Base-by-base conservation (phyloP, 805 yeast species). In the Starmerella asiatica region DNA sequence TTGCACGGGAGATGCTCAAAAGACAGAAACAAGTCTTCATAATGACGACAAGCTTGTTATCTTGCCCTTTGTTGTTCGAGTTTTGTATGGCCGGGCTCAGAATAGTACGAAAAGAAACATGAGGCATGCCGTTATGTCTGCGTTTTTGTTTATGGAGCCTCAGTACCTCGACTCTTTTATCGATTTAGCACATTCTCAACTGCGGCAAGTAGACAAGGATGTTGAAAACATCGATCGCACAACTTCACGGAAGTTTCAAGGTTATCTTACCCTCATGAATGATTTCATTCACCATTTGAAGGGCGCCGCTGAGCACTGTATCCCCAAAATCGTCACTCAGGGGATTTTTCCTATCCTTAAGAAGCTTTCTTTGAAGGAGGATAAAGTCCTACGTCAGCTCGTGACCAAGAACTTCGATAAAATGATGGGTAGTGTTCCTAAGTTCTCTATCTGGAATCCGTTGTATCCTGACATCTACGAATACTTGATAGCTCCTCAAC, bases 21-120 rank as follows among this genome's bases (percentile, higher is more conserved):
- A 74, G 7, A 65, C 61, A 3, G 61, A 60, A 15, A 50, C 44
- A 8, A 58, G 67, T 2, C 66, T 85, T 39, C 83, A 79, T 46
- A 67, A 64, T 6, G 64, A 64, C 3, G 96, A 91, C 54, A 62
- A 69, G 14, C 62, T 56, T 2, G 57, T 46, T 1, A 67, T 88
- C 2, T 71, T 84, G 71, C 91, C 93, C 1, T 53, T 81, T 23
- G 68, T 85, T 3, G 55, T 85, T 36, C 63, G 95, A 48, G 77
- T 91, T 20, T 62, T 91, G 17, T 88, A 78, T 58, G 97, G 97
- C 7, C 69, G 93, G 42, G 83, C 85, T 7, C 93, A 83, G 58
- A 69, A 77, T 56, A 84, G 83, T 43, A 70, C 76, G 21, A 81
- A 81, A 53, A 70, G 73, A 40, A 76, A 85, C 24, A 70, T 80